Evolutionary conservation across 805 yeast genomes (phyloP), one percentile per base, ranked within the genome.

Genomic region (Starmerella floricola): DNA sequence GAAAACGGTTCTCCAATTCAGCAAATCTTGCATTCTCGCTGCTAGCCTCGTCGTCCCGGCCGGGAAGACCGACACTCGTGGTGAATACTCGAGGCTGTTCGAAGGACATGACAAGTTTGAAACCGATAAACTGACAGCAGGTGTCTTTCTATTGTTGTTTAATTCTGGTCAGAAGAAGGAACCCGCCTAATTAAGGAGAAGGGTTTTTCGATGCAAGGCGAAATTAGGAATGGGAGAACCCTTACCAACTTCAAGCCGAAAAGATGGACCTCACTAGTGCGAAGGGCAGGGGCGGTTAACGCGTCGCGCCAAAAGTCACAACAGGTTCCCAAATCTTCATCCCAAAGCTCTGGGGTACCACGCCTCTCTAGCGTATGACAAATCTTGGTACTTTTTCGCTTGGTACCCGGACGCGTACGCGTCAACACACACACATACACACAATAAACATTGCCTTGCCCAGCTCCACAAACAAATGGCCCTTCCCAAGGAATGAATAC

Each of bases 31-130:
- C 23, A 23, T 50, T 81, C 17, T 71, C 70, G 1, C 76, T 68
- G 11, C 38, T 39, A 2, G 39, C 42, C 10, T 31, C 42, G 5
- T 38, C 42, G 18, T 79, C 75, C 49, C 80, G 87, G 15, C 91
- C 88, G n/a, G 91, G 88, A 42, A 85, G 71, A 6, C 51, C 52
- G 30, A 85, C 95, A 17, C 79, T 78, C 3, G 96, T 87, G 36
- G 68, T 52, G 47, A 49, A 64, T 11, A 64, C 59, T 20, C 66
- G 46, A 5, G 62, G 54, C 33, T 55, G 61, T 33, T 64, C 67
- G 46, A 57, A 64, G 16, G 66, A 62, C 68, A 64, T 64, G n/a
- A 13, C 5, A 17, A 6, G 6, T n/a, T n/a, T n/a, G n/a, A n/a
- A n/a, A n/a, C n/a, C n/a, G 27, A 11, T 11, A 24, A 31, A 31